phyloP scores from a whole-genome alignment of 2,329 filamentous ascomycete genomes.

The Fulvia fulva region DNA sequence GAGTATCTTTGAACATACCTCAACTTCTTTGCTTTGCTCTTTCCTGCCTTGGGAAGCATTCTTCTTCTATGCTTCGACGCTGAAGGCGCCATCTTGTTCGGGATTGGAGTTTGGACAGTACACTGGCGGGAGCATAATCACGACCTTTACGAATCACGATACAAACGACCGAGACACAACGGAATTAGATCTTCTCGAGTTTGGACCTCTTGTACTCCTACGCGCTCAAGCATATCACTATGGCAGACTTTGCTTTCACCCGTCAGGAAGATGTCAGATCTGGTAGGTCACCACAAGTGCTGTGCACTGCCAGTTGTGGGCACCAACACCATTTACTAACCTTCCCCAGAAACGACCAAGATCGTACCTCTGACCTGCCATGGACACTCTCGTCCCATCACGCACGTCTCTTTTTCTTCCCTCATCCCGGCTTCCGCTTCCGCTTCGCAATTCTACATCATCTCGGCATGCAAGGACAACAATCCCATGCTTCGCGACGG shows the following conservation, averaged over 20 bases:
- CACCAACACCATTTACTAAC: slow-evolving; percentile 4
- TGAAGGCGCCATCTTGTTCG: not conserved
- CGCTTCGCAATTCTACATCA: slow-evolving; percentile 66
- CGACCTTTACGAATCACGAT: slow-evolving; percentile 21
- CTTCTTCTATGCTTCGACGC: not conserved
- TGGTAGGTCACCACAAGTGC: slow-evolving; percentile 14
- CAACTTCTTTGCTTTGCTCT: not conserved
- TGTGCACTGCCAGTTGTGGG: not conserved
- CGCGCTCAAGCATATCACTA: slow-evolving; percentile 8
- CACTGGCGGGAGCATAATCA: slow-evolving; percentile 7
- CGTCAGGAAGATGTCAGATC: slow-evolving; percentile 30
- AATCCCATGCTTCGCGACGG: slow-evolving; percentile 98
- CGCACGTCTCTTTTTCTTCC: slow-evolving; percentile 84
- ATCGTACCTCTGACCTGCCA: slow-evolving; percentile 91
- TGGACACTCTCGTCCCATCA: slow-evolving; percentile 87
- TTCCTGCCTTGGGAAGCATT: not conserved
- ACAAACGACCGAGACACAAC: not conserved
- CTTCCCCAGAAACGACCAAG: slow-evolving; percentile 39
- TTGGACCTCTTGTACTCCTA: not conserved
- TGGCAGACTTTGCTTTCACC: slow-evolving; percentile 35
- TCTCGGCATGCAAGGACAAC: slow-evolving; percentile 79
- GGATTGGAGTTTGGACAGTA: not conserved
- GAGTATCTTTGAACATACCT: not conserved
- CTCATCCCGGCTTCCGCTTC: slow-evolving; percentile 48
- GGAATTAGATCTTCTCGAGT: not conserved